A percentile compares a stretch with the other conserved stretches of the same genome.
phyloP scores from a whole-genome alignment of 2,329 filamentous ascomycete genomes.

The Monosporascus sp. region DNA sequence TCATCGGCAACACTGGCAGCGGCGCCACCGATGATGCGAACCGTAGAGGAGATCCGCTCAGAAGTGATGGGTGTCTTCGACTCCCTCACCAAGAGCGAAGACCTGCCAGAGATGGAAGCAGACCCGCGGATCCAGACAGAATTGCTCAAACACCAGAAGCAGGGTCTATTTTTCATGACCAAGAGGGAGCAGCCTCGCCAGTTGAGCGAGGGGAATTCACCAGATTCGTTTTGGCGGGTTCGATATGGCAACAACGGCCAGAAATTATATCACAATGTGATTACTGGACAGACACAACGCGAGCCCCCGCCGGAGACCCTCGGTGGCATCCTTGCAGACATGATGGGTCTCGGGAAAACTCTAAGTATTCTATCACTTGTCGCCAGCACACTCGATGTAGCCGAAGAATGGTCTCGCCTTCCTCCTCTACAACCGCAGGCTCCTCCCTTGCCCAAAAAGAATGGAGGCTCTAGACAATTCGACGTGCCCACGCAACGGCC shows the following conservation, averaged over 20 bases:
- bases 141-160: conserved; percentile 80
- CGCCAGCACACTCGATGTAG: conserved; percentile 56
- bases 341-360: conserved; percentile 87
- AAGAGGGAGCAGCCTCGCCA: conserved; percentile 66
- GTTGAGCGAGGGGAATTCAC: conserved; percentile 50
- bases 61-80: conserved; percentile 88
- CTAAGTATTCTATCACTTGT: conserved; percentile 80
- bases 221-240: conserved; percentile 73
- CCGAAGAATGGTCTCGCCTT: conserved; percentile 54
- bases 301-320: conserved; percentile 59
- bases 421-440: conserved; percentile 44
- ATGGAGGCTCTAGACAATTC: conserved; percentile 28
- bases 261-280: conserved; percentile 71
- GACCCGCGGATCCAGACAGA: conserved; percentile 56
- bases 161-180: conserved; percentile 82
- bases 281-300: conserved; percentile 64
- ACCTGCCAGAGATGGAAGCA: conserved; percentile 69
- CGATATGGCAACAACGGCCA: conserved; percentile 45
- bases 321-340: conserved; percentile 73
- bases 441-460: conserved; percentile 33
- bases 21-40: conserved; percentile 42
- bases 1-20: conserved; percentile 12
- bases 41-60: conserved; percentile 77
- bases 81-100: conserved; percentile 68
- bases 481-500: conserved; percentile 35